Conservation (phyloP, 257 asterid species). For the Paraleonurus japonicus region DNA sequence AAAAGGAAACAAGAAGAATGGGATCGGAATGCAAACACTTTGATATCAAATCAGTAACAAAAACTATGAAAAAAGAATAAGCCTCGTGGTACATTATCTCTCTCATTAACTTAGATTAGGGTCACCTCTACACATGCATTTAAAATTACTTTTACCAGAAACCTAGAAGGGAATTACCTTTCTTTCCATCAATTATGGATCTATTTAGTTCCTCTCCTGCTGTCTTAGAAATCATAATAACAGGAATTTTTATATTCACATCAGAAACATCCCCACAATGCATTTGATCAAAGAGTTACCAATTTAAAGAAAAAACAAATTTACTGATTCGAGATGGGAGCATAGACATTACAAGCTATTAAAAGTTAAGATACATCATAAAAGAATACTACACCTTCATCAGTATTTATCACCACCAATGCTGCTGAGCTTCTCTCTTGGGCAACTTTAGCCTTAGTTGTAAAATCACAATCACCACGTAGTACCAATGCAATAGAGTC, state of each 20-base stretch:
- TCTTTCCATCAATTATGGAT: slow-evolving; percentile 46
- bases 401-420: slow-evolving; percentile 67
- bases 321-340: neutral
- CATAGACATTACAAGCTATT: slow-evolving; percentile 5
- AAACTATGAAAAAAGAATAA: neutral
- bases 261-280: slow-evolving; percentile 57
- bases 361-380: slow-evolving; percentile 18
- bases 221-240: slow-evolving; percentile 61
- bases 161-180: slow-evolving; percentile 43
- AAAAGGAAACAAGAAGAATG: slow-evolving; percentile 80
- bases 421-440: slow-evolving; percentile 80
- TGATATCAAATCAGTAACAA: slow-evolving; percentile 10
- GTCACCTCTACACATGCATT: slow-evolving; percentile 8
- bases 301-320: slow-evolving; percentile 22
- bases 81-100: neutral
- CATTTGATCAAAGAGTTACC: slow-evolving; percentile 36
- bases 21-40: slow-evolving; percentile 6
- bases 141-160: slow-evolving; percentile 16
- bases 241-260: slow-evolving; percentile 65
- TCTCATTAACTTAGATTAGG: slow-evolving; percentile 12
- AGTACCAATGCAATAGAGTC: slow-evolving; percentile 64
- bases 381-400: slow-evolving; percentile 58
- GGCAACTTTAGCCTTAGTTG: slow-evolving; percentile 72
- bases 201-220: slow-evolving; percentile 64
- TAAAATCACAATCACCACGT: slow-evolving; percentile 86